phyloP scores from a whole-genome alignment of 768 basidiomycete species.

The Sistotremastrum suecicum region DNA sequence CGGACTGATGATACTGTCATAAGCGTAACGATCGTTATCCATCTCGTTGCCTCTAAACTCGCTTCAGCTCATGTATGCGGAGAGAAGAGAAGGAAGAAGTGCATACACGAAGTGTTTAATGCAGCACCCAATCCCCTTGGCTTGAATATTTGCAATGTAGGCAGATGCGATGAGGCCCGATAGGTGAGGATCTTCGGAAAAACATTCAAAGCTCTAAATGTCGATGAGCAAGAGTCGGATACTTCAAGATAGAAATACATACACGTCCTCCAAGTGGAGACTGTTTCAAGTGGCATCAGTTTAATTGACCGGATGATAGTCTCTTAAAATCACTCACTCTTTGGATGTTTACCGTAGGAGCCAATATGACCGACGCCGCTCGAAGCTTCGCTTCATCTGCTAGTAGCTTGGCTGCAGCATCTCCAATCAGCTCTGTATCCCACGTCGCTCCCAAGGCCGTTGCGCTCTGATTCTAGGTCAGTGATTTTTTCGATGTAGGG shows the following conservation, averaged over 20 bases:
- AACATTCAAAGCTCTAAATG: constrained; percentile 55
- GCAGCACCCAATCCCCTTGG: constrained; percentile 53
- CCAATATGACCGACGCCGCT: constrained; percentile 55
- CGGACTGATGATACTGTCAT: constrained; percentile 34
- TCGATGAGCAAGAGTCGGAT: constrained; percentile 19
- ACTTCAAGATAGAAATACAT: constrained; percentile 6
- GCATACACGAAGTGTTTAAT: constrained; percentile 73
- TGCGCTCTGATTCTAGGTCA: constrained; percentile 26
- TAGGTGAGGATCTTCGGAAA: constrained; percentile 65
- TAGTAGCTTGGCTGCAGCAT: constrained; percentile 50
- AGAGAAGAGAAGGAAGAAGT: background rate
- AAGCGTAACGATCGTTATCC: constrained; percentile 59
- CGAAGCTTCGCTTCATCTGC: constrained; percentile 60
- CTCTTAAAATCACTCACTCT: constrained; percentile 28
- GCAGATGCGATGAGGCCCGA: constrained; percentile 57
- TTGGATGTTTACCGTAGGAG: constrained; percentile 78
- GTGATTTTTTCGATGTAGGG: no score
- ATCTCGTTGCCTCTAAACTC: constrained; percentile 78
- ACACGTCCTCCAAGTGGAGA: constrained; percentile 61
- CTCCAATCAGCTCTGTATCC: constrained; percentile 48
- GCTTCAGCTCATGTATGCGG: constrained; percentile 13
- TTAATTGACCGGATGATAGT: background rate
- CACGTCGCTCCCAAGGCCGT: constrained; percentile 68
- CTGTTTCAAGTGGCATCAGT: constrained; percentile 16
- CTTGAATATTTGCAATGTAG: constrained; percentile 65